Percentiles rank a stretch among this genome's conserved stretches.
Conservation (phyloP, 768 basidiomycete species). For the Tylopilus intermedius region DNA sequence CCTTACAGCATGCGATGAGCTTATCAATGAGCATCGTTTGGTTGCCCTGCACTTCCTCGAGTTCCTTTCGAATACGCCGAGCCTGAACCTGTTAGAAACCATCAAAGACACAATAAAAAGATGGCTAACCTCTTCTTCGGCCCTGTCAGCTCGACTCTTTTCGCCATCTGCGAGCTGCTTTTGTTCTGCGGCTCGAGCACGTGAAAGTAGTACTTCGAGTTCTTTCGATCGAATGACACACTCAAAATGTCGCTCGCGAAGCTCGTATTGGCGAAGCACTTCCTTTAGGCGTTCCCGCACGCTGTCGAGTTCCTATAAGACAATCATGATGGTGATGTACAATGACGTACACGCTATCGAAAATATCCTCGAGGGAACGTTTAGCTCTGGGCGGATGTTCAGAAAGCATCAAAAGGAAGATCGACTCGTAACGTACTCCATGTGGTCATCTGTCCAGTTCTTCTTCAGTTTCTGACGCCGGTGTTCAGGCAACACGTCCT, state of each 20-base stretch:
- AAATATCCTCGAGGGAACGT: conserved; percentile 75
- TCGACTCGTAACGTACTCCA: conserved; percentile 50
- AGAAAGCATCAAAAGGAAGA: conserved; percentile 3
- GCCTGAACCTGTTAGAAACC: conserved; percentile 38
- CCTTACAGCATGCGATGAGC: conserved; percentile 80
- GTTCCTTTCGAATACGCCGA: conserved; percentile 64
- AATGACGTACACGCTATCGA: conserved; percentile 72
- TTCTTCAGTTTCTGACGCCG: conserved; percentile 70
- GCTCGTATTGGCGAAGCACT: conserved; percentile 81
- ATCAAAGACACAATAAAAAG: conserved; percentile 2
- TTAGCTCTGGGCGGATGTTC: conserved; percentile 47
- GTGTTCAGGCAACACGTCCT: conserved; percentile 66
- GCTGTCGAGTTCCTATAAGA: conserved; percentile 35
- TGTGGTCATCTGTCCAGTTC: conserved; percentile 72
- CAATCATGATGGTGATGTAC: background rate
- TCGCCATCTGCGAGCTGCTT: conserved; percentile 78
- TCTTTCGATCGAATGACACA: conserved; percentile 90
- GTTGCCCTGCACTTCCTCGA: conserved; percentile 74
- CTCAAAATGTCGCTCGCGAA: conserved; percentile 89
- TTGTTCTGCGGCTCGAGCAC: conserved; percentile 84
- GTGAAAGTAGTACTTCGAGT: conserved; percentile 79
- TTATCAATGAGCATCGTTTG: conserved; percentile 81
- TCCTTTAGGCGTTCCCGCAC: conserved; percentile 84
- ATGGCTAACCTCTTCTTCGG: conserved; percentile 66
- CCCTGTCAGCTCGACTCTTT: conserved; percentile 58